Evolutionary conservation across 2,329 filamentous ascomycete genomes (phyloP), one percentile per base, ranked within the genome.

Genomic region (Pseudocercospora ulei): DNA sequence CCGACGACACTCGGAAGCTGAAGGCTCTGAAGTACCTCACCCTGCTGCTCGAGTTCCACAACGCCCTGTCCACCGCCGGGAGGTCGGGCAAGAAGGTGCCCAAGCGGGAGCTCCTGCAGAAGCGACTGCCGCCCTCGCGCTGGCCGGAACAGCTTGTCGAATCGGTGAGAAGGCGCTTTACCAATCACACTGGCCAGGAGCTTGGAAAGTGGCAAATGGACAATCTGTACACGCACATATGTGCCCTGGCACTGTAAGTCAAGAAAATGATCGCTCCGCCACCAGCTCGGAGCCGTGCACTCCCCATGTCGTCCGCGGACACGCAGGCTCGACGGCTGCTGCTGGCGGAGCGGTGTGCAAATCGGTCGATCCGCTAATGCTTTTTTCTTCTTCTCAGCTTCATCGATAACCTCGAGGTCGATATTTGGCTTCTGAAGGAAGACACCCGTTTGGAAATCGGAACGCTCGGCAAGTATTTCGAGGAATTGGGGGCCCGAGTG

Each of bases 191-290:
- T 20, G 72, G 71, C 39, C 62, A 60, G 13, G 68, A 73, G 43
- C 74, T 88, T 63, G 72, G 75, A 39, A 83, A 82, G 56, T 81
- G 76, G 65, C 75, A 85, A 56, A 63, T 71, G 19, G 80, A 88
- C 56, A 69, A 83, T 46, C 63, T 87, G 19, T 75, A 78, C 54
- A 83, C 81, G 9, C 79, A 86, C 61, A 75, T 81, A 53, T 80
- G 77, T 52, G 80, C 73, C 1, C 69, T 86, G 44, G 75, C 78
- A 17, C 72, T 81, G 57, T 74, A n/a, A n/a, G n/a, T n/a, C n/a
- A n/a, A n/a, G n/a, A n/a, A n/a, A n/a, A n/a, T n/a, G n/a, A n/a
- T n/a, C n/a, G n/a, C n/a, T n/a, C n/a, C n/a, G n/a, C n/a, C n/a
- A n/a, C n/a, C n/a, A n/a, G n/a, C n/a, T n/a, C n/a, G n/a, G n/a